Percentiles rank a stretch among this genome's conserved stretches.
These are phyloP conservation scores for Melampsora abietis-canadensis DNA, from an alignment of 1,284 basidiomycete genomes.

Conservation along the genomic window DNA sequence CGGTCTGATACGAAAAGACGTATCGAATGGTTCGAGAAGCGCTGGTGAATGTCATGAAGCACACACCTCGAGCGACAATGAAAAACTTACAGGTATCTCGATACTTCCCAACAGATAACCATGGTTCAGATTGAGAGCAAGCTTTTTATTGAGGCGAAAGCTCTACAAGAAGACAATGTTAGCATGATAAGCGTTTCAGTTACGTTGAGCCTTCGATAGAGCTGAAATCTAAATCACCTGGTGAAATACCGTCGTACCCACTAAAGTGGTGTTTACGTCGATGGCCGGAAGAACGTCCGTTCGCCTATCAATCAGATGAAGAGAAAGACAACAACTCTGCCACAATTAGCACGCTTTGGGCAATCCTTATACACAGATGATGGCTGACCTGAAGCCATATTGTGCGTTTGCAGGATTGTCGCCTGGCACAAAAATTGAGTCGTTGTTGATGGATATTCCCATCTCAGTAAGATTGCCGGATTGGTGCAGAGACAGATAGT, in stretches of 20 bases:
- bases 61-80: background rate
- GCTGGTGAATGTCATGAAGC: background rate
- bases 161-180: background rate
- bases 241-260: conserved; percentile 12
- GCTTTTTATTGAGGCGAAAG: background rate
- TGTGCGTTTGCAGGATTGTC: background rate
- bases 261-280: conserved; percentile 1
- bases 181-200: background rate
- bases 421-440: conserved; percentile 15
- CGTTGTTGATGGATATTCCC: background rate
- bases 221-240: background rate
- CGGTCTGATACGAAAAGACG: background rate
- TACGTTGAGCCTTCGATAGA: background rate
- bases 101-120: conserved; percentile 25
- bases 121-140: background rate
- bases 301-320: background rate
- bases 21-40: background rate
- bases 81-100: conserved; percentile 14
- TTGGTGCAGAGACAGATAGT: background rate
- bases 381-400: conserved; percentile 18
- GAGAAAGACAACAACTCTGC: too few relatives aligned
- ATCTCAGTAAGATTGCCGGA: background rate
- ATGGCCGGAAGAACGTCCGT: conserved; percentile 5
- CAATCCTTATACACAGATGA: background rate
- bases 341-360: background rate